Percentiles rank a stretch among this genome's conserved stretches.
Conservation (phyloP, 2,329 filamentous ascomycete genomes). For the Myriosclerotinia scirpicola region DNA sequence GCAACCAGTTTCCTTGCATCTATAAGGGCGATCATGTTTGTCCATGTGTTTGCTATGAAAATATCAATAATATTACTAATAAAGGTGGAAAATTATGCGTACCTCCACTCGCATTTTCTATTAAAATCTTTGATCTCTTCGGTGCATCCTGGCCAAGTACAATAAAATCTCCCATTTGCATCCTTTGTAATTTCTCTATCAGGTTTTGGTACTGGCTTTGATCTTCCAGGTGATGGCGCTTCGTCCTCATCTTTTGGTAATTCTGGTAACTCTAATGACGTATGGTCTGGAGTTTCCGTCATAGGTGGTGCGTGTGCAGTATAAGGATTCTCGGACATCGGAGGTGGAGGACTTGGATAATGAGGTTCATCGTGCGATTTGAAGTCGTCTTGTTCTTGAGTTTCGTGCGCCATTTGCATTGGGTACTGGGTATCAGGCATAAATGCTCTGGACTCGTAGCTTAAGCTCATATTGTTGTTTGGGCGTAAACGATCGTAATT, state of each 20-base stretch:
- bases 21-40: slow-evolving; percentile 92
- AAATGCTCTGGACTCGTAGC: slow-evolving; percentile 37
- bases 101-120: slow-evolving; percentile 80
- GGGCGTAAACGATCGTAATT: neutral
- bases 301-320: slow-evolving; percentile 28
- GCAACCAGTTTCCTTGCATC: slow-evolving; percentile 78
- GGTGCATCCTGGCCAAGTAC: slow-evolving; percentile 68
- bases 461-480: slow-evolving; percentile 34
- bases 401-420: slow-evolving; percentile 36
- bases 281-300: slow-evolving; percentile 30
- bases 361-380: slow-evolving; percentile 33
- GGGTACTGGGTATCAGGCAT: slow-evolving; percentile 34
- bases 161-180: slow-evolving; percentile 72
- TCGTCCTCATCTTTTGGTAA: slow-evolving; percentile 38
- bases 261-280: slow-evolving; percentile 35
- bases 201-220: slow-evolving; percentile 58
- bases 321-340: slow-evolving; percentile 38
- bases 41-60: slow-evolving; percentile 91
- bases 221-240: slow-evolving; percentile 37
- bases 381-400: slow-evolving; percentile 37
- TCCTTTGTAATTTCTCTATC: slow-evolving; percentile 61
- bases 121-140: slow-evolving; percentile 66
- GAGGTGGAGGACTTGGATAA: slow-evolving; percentile 39
- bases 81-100: slow-evolving; percentile 55
- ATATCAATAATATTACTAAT: neutral